These are phyloP conservation scores for Withania somnifera DNA, from an alignment of 305 asterid species.

Conservation along the genomic window DNA sequence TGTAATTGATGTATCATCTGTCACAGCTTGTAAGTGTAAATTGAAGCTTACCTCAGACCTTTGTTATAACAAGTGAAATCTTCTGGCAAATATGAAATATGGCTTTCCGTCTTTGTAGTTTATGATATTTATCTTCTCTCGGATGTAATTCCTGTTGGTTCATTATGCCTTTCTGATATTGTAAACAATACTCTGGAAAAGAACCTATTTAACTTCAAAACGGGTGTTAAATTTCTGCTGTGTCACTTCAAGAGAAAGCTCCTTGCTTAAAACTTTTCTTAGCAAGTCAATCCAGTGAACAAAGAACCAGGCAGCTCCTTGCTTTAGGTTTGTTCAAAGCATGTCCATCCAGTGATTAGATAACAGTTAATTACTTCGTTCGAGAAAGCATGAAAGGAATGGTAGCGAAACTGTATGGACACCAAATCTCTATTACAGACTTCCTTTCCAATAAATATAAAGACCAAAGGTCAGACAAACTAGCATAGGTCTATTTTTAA, in stretches of 20 bases:
- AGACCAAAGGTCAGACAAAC: background rate
- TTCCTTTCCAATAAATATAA: background rate
- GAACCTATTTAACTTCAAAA: background rate
- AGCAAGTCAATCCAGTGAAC: background rate
- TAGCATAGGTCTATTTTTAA: background rate
- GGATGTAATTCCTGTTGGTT: background rate
- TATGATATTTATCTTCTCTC: background rate
- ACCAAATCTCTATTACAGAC: background rate
- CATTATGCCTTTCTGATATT: background rate
- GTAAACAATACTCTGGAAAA: background rate
- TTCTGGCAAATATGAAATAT: background rate
- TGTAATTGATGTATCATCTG: conserved; percentile 19
- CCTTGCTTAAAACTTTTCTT: background rate
- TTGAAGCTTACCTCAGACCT: conserved; percentile 15
- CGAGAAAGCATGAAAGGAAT: background rate
- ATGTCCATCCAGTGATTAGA: background rate
- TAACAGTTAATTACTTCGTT: background rate
- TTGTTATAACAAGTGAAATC: conserved; percentile 25
- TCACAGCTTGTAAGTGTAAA: conserved; percentile 42
- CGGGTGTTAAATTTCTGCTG: background rate
- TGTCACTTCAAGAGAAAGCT: background rate
- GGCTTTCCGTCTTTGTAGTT: background rate
- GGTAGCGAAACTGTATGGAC: background rate
- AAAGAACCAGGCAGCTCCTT: background rate
- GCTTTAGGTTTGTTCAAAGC: background rate